Base-by-base conservation (phyloP, 1,284 basidiomycete species). In the Naganishia albida region DNA sequence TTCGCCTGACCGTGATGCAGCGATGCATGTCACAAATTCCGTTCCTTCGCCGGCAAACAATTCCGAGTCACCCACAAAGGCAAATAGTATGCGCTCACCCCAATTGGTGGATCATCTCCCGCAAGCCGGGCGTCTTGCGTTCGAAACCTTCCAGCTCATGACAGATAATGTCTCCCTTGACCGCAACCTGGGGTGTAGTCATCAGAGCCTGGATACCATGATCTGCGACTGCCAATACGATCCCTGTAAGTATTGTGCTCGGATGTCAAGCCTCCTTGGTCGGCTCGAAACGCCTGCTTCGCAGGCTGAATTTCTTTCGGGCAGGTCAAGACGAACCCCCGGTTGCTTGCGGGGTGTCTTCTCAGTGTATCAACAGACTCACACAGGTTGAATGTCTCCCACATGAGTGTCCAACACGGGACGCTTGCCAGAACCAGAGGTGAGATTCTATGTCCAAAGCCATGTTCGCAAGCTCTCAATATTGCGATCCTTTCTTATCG, bases 331-430 rank as follows among this genome's bases (percentile, higher is more conserved):
- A 89, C 71, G 82, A 84, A 68, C 81, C 81, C 15, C 82, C 84
- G 64, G 81, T 80, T 64, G 91, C 93, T 7, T 99, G 95, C 78
- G 91, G 92, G n/a, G 85, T 87, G 57, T 83, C 86, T 67, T 91
- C 91, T 25, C 90, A 93, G 78, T 99, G 96, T 78, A 97, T 99
- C 82, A 99, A 99, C 78, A 85, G 93, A 66, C 86, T 98, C 66
- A 96, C 96, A 28, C 94, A 97, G 80, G 92, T 99, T 28, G 95
- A 99, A 78, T 99, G 95, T 81, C 78, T 94, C 25, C 82, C 86
- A 18, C 88, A 85, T 54, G 92, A 96, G 71, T 99, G 95, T 80
- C 85, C 88, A 44, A 94, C 92, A 81, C 83, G 87, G 51, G 76
- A 81, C 12, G 84, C 88, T 72, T 99, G 95, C 77, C 87, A 87